Conservation (phyloP, 2,329 filamentous ascomycete genomes). For the Raffaelea albimanens region DNA sequence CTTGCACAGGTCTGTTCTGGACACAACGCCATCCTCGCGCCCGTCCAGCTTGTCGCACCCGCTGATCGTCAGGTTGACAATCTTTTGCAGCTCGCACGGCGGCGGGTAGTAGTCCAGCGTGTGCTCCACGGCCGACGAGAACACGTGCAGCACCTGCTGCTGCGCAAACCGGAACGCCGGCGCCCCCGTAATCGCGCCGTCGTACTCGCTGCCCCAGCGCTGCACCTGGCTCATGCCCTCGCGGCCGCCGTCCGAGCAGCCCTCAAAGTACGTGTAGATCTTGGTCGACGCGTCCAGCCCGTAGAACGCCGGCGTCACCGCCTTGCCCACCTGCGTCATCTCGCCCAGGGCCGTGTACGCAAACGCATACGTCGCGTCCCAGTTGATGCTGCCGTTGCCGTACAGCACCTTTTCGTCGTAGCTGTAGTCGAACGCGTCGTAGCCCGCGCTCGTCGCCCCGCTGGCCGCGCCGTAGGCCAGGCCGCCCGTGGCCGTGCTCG, state of each 20-base stretch:
- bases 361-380: constrained; percentile 38
- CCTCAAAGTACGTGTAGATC: constrained; percentile 42
- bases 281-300: constrained; percentile 11
- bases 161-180: constrained; percentile 36
- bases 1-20: constrained; percentile 25
- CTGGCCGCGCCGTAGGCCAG: constrained; percentile 11
- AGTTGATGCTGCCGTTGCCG: constrained; percentile 43
- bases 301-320: constrained; percentile 31
- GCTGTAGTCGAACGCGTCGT: constrained; percentile 29
- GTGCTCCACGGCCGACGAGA: constrained; percentile 26
- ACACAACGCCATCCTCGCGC: constrained; percentile 14
- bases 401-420: constrained; percentile 28
- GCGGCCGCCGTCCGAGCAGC: constrained; percentile 37
- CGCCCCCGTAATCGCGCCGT: constrained; percentile 34
- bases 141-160: constrained; percentile 35
- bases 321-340: constrained; percentile 37
- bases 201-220: constrained; percentile 28
- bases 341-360: constrained; percentile 41
- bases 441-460: constrained; percentile 33
- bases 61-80: constrained; percentile 11
- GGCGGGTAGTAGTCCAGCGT: constrained; percentile 27
- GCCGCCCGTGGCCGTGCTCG: constrained; percentile 1
- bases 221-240: constrained; percentile 38
- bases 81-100: constrained; percentile 20
- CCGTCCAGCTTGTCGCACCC: constrained; percentile 16